Base-by-base conservation (phyloP, 192 early-diverging fungal genomes). In the Geosiphon pyriformis region DNA sequence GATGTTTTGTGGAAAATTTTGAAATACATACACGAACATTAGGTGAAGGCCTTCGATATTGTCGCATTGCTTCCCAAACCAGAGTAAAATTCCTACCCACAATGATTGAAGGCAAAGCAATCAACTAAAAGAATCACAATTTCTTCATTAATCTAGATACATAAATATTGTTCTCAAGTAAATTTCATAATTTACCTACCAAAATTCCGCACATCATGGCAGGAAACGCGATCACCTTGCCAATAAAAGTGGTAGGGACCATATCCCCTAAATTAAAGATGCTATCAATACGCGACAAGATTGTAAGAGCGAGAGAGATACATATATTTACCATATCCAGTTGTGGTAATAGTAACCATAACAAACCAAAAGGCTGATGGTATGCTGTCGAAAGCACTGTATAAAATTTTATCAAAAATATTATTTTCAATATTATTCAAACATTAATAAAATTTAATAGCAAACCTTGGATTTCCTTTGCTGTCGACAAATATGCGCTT, bases 81-180 rank as follows among this genome's bases (percentile, higher is more conserved):
- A 87, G 76, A 2, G 89, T 90, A 68, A 90, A 92, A 68, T 92
- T 89, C 32, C 89, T 72, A 20, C 90, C 90, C 33, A 92, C 88
- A 65, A 92, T 90, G 59, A 92, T 92, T 4, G 90, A 92, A 11
- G 90, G 90, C 65, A 92, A 65, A 0, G 90, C 87, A 71, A 92
- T 92, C 25, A 92, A 71, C 80, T 79, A 61, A 42, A 26, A 50
- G 12, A 20, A 66, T 22, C 3, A 32, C 0, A 29, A 27, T n/a
- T 30, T 2, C 10, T 35, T 27, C 37, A 54, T 33, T 4, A 26
- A 32, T 1, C 62, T 61, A n/a, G 18, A 50, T 12, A 33, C 20
- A 15, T 26, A 22, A 48, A 27, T 27, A 22, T 33, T 63, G 29
- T 33, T 29, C 22, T 23, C 29, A 59, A 4, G 29, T 8, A 15